Evolutionary conservation across 345 rosid species (phyloP).

Genomic region (Hypericum perforatum): DNA sequence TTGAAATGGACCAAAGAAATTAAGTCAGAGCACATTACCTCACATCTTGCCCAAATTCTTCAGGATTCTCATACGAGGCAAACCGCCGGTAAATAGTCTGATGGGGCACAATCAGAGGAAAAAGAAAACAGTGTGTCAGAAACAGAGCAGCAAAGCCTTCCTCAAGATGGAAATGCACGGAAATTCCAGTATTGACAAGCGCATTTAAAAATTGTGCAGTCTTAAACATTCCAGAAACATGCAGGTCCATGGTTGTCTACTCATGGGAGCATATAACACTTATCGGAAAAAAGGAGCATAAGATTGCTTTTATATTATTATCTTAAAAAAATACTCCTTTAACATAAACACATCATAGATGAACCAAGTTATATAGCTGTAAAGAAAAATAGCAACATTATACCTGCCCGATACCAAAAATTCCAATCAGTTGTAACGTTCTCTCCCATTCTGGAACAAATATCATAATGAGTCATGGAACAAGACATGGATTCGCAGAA

Average conservation of each 20-base stretch:
- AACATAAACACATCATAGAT: too few relatives aligned
- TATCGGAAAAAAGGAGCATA: too few relatives aligned
- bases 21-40: constrained; percentile 34
- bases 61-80: constrained; percentile 48
- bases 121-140: constrained; percentile 6
- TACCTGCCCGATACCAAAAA: constrained; percentile 74
- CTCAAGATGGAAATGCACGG: too few relatives aligned
- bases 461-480: constrained; percentile 3
- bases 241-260: too few relatives aligned
- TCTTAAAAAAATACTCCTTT: too few relatives aligned
- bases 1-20: too few relatives aligned
- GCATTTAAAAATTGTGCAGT: too few relatives aligned
- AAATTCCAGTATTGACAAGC: too few relatives aligned
- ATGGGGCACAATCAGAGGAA: constrained; percentile 9
- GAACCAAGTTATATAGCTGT: neutral
- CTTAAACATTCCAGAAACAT: too few relatives aligned
- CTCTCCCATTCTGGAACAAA: constrained; percentile 78
- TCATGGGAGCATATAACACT: too few relatives aligned
- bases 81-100: constrained; percentile 65
- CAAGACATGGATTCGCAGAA: constrained; percentile 1
- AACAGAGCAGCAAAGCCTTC: too few relatives aligned
- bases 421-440: constrained; percentile 68
- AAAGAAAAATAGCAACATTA: neutral
- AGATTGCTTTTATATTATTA: too few relatives aligned
- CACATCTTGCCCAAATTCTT: constrained; percentile 63